Evolutionary conservation across 441 rosid species (phyloP), one percentile per base, ranked within the genome.

Genomic region (Erodium chrysanthum): DNA sequence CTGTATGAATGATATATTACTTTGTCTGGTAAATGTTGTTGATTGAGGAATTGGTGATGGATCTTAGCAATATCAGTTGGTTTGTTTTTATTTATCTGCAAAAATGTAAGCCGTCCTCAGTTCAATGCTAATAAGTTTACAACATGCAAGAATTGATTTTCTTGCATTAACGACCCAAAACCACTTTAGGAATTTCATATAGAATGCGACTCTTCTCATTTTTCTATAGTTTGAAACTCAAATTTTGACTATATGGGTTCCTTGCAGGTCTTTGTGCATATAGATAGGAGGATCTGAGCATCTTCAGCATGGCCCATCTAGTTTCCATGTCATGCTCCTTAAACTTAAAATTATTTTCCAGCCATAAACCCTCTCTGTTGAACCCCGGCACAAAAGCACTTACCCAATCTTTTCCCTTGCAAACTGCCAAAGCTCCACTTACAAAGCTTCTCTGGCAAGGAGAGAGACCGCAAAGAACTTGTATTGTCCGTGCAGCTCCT

Each of bases 271-370:
- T 18, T 61, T 76, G 66, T 76, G 76, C 79, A 25, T 67, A 37
- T 60, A 66, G n/a, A 60, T 65, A 65, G 67, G 68, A 40, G 54
- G 61, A 80, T 22, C 46, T 62, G 62, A 42, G 69, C 72, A 33
- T 29, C 33, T 2, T 54, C 56, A 68, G 15, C 54, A 92, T 92
- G 97, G 83, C 91, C 61, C 86, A 84, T 76, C 70, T 86, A 69
- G 82, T 88, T 48, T 83, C 96, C 17, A 76, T 84, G 67, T 82
- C 96, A 20, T 74, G 77, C 81, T 83, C 82, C 56, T 74, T 81
- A 59, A 77, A 77, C 59, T 52, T 52, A 52, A 52, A 52, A 66
- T 62, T 88, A 68, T 71, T 84, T 2, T 68, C 79, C 62, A 61
- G 77, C 73, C 59, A 56, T 72, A 77, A 66, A 67, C 76, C 84